A percentile compares a stretch with the other conserved stretches of the same genome.
Conservation (phyloP, 1,284 basidiomycete species). For the Austroboletus niveus region DNA sequence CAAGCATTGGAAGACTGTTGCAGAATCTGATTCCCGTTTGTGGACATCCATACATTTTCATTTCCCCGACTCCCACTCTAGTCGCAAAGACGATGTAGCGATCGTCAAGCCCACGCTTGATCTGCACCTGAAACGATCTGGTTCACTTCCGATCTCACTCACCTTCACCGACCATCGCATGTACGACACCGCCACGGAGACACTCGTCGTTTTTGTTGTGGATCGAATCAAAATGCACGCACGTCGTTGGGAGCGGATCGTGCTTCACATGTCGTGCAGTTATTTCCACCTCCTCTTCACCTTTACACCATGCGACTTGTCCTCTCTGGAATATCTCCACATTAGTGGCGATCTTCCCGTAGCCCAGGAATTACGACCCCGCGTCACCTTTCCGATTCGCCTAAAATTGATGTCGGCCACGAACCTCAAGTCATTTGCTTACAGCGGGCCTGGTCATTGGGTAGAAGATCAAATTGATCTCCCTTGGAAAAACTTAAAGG, state of each 20-base stretch:
- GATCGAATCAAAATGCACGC: slow-evolving; percentile 12
- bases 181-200: neutral
- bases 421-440: slow-evolving; percentile 20
- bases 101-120: slow-evolving; percentile 5
- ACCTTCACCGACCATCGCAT: slow-evolving; percentile 17
- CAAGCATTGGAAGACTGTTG: slow-evolving; percentile 12
- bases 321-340: slow-evolving; percentile 11
- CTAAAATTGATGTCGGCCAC: slow-evolving; percentile 11
- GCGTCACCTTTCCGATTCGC: neutral
- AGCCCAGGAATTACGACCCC: neutral
- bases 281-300: slow-evolving; percentile 12
- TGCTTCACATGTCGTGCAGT: slow-evolving; percentile 8
- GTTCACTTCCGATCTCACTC: slow-evolving; percentile 17
- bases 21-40: slow-evolving; percentile 15
- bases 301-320: slow-evolving; percentile 18
- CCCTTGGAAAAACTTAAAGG: slow-evolving; percentile 12
- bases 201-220: slow-evolving; percentile 10
- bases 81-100: slow-evolving; percentile 4
- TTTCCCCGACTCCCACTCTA: slow-evolving; percentile 2
- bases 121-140: slow-evolving; percentile 14
- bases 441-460: slow-evolving; percentile 4
- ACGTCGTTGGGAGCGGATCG: slow-evolving; percentile 17
- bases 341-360: slow-evolving; percentile 3
- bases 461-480: slow-evolving; percentile 1
- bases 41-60: slow-evolving; percentile 18